Base-by-base conservation (phyloP, 2,329 filamentous ascomycete species). In the Knufia petricola region DNA sequence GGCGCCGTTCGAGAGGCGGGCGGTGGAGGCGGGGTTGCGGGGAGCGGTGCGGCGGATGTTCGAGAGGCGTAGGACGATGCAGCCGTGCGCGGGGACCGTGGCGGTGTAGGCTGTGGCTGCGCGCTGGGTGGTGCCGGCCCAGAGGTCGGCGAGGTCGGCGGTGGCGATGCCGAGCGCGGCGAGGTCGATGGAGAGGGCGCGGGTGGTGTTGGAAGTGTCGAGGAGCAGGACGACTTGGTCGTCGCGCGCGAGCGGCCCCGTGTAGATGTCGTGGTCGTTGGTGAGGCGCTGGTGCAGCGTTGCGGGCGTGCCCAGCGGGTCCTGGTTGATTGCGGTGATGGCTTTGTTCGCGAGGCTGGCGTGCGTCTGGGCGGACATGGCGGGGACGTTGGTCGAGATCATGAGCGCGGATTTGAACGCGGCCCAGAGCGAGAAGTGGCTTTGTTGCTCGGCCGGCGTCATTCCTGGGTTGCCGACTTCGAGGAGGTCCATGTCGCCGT, bases 281-380 rank as follows among this genome's bases (percentile, higher is more conserved):
- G 65, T 65, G 49, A 63, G 65, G 26, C 67, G 59, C 13, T 64
- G 64, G 2, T 64, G 54, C 10, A 70, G 60, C 20, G 58, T 61
- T 6, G 66, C 64, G 41, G 66, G 67, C 34, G 63, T 58, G 0
- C 60, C 66, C 3, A 66, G 58, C 2, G 61, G 47, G 49, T 69
- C 66, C 51, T 69, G 67, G 46, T 69, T 68, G 52, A 69, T 63
- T 2, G 64, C 64, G 21, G 69, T 66, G 15, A 68, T 55, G 15
- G 64, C 66, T 44, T 61, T 63, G 56, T 69, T 70, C 1, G 55
- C 54, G 47, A 69, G 51, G 40, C 67, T 59, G 19, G 50, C 46
- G 17, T 52, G 43, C 2, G 58, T 58, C 4, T 52, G 48, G 12
- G 46, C 42, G 10, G 56, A 56, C 40, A 61, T 54, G 8, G 32